These are phyloP conservation scores for Lachancea quebecensis DNA, from an alignment of 805 yeast species.

Conservation along the genomic window DNA sequence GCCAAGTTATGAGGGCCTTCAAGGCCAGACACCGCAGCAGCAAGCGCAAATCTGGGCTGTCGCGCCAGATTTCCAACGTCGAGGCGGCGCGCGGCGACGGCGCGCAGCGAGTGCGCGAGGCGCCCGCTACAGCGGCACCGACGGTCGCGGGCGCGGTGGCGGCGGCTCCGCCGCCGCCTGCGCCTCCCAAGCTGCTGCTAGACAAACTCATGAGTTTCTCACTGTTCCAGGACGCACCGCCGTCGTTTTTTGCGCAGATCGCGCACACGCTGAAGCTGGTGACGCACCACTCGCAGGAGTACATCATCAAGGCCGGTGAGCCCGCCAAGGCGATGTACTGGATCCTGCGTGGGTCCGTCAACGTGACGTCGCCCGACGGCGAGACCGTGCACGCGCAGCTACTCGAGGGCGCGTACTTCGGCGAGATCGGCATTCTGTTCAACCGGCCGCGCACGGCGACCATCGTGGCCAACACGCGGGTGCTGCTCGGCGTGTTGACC, in stretches of 20 bases:
- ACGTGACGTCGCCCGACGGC: conserved; percentile 72
- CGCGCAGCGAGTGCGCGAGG: background rate
- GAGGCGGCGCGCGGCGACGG: background rate
- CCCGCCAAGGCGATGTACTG: conserved; percentile 73
- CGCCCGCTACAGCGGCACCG: background rate
- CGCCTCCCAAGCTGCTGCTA: conserved; percentile 46
- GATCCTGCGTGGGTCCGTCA: conserved; percentile 69
- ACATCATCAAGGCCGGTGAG: conserved; percentile 64
- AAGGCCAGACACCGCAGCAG: conserved; percentile 3
- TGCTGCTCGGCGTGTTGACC: conserved; percentile 61
- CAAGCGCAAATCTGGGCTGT: conserved; percentile 2
- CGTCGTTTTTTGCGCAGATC: conserved; percentile 51
- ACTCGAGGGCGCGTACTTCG: conserved; percentile 63
- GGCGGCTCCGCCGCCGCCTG: background rate
- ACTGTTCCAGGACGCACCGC: conserved; percentile 61
- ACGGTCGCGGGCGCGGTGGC: background rate
- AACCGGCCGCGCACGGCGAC: conserved; percentile 76
- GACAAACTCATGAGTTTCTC: conserved; percentile 52
- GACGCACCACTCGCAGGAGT: conserved; percentile 61
- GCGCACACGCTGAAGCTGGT: conserved; percentile 51
- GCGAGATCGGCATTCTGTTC: conserved; percentile 72
- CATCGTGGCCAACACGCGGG: conserved; percentile 61
- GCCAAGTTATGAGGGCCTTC: conserved; percentile 1
- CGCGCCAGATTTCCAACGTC: conserved; percentile 2
- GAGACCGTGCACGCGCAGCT: conserved; percentile 68